phyloP scores from a whole-genome alignment of 2,329 filamentous ascomycete genomes.

The Chaetomium sp. region DNA sequence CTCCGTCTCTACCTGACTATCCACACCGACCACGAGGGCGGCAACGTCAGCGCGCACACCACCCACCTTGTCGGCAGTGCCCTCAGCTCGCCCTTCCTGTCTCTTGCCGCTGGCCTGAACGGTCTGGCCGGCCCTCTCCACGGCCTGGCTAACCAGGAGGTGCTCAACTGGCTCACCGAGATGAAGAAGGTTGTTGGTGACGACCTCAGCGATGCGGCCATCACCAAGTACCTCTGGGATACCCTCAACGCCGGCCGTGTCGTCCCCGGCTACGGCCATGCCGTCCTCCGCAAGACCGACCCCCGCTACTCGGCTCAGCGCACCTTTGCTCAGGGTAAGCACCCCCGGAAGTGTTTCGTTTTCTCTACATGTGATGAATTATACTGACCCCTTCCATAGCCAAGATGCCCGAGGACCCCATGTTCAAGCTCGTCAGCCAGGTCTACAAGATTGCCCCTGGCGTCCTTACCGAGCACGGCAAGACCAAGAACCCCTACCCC shows the following conservation, averaged over 20 bases:
- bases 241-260: slow-evolving; percentile 94
- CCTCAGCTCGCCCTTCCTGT: slow-evolving; percentile 95
- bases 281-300: slow-evolving; percentile 98
- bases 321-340: slow-evolving; percentile 71
- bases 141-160: slow-evolving; percentile 99
- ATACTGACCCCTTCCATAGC: slow-evolving; percentile 36
- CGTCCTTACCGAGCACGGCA: slow-evolving; percentile 98
- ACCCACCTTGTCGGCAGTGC: slow-evolving; percentile 96
- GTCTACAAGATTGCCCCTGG: slow-evolving; percentile 99
- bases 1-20: slow-evolving; percentile 99
- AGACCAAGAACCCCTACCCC: slow-evolving; percentile 99
- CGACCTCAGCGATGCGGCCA: slow-evolving; percentile 91
- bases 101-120: slow-evolving; percentile 91
- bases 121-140: slow-evolving; percentile 97
- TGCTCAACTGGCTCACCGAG: slow-evolving; percentile 97
- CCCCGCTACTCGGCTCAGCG: slow-evolving; percentile 98
- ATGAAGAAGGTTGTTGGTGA: slow-evolving; percentile 95
- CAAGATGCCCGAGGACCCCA: slow-evolving; percentile 92
- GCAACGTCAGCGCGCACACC: slow-evolving; percentile 97
- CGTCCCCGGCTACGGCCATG: slow-evolving; percentile 96
- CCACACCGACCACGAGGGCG: slow-evolving; percentile 99
- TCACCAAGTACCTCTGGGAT: slow-evolving; percentile 98
- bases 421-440: slow-evolving; percentile 99
- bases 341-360: background rate
- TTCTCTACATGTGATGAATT: background rate